Percentiles rank a stretch among this genome's conserved stretches.
Conservation (phyloP, 192 early-diverging fungal species). For the Dissophora globulifera region DNA sequence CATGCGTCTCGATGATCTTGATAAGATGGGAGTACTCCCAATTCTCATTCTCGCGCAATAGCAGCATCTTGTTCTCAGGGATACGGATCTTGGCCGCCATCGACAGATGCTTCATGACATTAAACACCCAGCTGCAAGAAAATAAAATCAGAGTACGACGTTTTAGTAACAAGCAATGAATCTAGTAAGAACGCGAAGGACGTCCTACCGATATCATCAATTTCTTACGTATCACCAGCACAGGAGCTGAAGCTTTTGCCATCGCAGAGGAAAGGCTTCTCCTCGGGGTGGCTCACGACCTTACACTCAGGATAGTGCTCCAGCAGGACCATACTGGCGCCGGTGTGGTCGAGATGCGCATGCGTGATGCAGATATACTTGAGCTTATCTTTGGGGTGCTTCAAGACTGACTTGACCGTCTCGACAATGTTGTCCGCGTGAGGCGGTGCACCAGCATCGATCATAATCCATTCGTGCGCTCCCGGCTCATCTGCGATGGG, state of each 20-base stretch:
- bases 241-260: slow-evolving; percentile 15
- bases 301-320: slow-evolving; percentile 14
- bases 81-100: slow-evolving; percentile 1
- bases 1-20: slow-evolving; percentile 27
- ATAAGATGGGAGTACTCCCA: slow-evolving; percentile 22
- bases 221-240: slow-evolving; percentile 17
- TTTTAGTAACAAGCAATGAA: no score
- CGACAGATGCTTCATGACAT: slow-evolving; percentile 17
- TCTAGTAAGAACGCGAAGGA: no score
- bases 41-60: slow-evolving; percentile 13
- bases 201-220: no score
- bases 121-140: slow-evolving; percentile 11
- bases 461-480: slow-evolving; percentile 25
- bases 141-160: not conserved
- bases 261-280: slow-evolving; percentile 34
- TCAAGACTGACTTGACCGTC: slow-evolving; percentile 13
- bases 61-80: slow-evolving; percentile 19
- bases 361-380: slow-evolving; percentile 44
- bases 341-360: slow-evolving; percentile 41
- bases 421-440: slow-evolving; percentile 4
- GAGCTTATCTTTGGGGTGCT: slow-evolving; percentile 21
- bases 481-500: not conserved
- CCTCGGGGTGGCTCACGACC: slow-evolving; percentile 11
- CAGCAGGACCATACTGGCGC: slow-evolving; percentile 8
- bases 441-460: slow-evolving; percentile 23